phyloP scores from a whole-genome alignment of 2,329 filamentous ascomycete species.

The Trichoderma atrobrunneum region DNA sequence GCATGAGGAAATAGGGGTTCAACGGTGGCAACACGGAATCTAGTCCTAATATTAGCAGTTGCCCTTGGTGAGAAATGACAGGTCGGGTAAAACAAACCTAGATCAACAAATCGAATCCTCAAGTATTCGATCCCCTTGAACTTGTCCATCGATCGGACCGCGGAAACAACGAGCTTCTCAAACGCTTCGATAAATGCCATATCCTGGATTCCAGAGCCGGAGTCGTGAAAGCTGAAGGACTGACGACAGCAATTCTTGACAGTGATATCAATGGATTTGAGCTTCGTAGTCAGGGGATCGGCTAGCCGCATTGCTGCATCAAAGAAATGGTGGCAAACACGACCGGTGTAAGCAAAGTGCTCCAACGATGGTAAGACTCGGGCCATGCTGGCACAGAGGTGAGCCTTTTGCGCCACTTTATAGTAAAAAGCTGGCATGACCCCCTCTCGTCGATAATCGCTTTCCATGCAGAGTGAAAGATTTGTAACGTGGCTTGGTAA shows the following conservation, averaged over 20 bases:
- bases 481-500: constrained; percentile 59
- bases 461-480: constrained; percentile 67
- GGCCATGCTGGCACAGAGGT: constrained; percentile 65
- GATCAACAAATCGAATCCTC: constrained; percentile 71
- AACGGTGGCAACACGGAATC: constrained; percentile 68
- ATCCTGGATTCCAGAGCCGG: constrained; percentile 68
- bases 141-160: constrained; percentile 57
- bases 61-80: neutral
- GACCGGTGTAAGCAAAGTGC: constrained; percentile 69
- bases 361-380: constrained; percentile 60
- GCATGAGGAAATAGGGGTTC: constrained; percentile 69
- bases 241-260: constrained; percentile 72
- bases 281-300: constrained; percentile 46
- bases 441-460: constrained; percentile 65
- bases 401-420: constrained; percentile 57
- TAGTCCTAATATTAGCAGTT: constrained; percentile 26
- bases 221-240: constrained; percentile 55
- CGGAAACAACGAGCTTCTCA: constrained; percentile 64
- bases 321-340: constrained; percentile 69
- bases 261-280: constrained; percentile 67
- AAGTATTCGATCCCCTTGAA: constrained; percentile 61
- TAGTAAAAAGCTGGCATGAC: constrained; percentile 58
- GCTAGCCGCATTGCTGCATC: constrained; percentile 51
- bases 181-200: constrained; percentile 70
- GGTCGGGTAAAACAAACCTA: constrained; percentile 47